Conservation (phyloP, 768 basidiomycete species). For the Galerina sulciceps region DNA sequence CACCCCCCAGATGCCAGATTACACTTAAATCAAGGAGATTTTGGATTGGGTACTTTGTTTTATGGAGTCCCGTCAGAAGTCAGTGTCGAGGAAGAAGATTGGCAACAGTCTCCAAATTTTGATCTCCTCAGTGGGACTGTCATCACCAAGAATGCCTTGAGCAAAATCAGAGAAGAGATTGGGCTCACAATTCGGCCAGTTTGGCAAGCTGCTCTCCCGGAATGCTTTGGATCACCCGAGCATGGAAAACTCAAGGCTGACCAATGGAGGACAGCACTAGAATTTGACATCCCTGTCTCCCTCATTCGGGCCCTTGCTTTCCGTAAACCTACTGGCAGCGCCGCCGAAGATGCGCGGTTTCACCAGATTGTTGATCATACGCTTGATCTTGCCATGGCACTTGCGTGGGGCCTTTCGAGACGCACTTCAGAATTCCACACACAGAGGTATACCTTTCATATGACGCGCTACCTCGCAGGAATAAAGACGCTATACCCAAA, state of each 20-base stretch:
- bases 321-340: neutral
- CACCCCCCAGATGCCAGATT: neutral
- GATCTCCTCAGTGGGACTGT: neutral
- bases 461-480: slow-evolving; percentile 43
- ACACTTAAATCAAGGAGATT: neutral
- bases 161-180: neutral
- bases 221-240: too few species aligned
- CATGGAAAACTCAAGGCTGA: slow-evolving; percentile 29
- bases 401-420: slow-evolving; percentile 13
- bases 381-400: slow-evolving; percentile 19
- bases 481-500: slow-evolving; percentile 5
- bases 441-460: slow-evolving; percentile 18
- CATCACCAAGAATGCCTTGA: neutral
- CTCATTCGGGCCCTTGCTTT: slow-evolving; percentile 2
- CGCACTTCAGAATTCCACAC: slow-evolving; percentile 11
- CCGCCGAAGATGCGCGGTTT: neutral
- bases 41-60: neutral
- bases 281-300: slow-evolving; percentile 24
- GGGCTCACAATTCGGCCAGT: neutral
- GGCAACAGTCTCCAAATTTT: neutral
- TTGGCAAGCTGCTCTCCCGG: too few species aligned
- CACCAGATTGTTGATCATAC: slow-evolving; percentile 15
- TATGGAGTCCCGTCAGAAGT: neutral
- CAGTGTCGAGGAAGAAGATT: neutral
- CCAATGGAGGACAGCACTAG: slow-evolving; percentile 24